Conservation (phyloP, 441 rosid genomes). For the Sinapis alba region DNA sequence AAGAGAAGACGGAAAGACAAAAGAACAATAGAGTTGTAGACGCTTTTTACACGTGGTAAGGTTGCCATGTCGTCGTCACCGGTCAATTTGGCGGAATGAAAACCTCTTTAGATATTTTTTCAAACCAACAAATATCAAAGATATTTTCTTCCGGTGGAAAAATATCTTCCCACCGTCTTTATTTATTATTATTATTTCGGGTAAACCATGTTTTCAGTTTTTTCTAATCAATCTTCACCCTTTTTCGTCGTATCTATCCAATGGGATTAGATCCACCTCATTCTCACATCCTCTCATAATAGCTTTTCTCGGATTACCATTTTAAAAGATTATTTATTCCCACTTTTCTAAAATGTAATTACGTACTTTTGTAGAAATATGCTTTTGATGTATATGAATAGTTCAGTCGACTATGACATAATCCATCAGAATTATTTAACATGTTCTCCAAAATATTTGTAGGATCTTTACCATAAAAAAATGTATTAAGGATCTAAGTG, state of each 20-base stretch:
- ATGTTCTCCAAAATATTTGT: too few species aligned
- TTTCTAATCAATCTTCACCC: background rate
- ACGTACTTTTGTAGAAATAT: background rate
- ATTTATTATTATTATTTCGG: background rate
- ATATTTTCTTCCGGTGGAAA: constrained; percentile 23
- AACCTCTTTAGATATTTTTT: constrained; percentile 20
- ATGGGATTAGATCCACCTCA: background rate
- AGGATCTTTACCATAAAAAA: too few species aligned
- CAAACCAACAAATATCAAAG: constrained; percentile 25
- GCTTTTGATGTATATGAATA: background rate
- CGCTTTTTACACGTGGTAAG: constrained; percentile 44
- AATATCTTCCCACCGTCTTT: constrained; percentile 33
- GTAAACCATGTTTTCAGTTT: background rate
- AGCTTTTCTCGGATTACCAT: background rate
- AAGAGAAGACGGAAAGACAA: background rate
- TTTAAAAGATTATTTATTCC: background rate
- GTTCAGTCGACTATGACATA: background rate
- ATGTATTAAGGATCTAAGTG: too few species aligned
- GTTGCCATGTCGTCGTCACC: constrained; percentile 34
- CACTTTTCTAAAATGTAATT: background rate
- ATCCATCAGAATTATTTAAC: too few species aligned
- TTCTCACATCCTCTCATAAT: background rate
- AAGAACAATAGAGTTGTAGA: constrained; percentile 32
- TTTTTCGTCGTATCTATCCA: background rate
- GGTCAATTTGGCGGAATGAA: constrained; percentile 33